Base-by-base conservation (phyloP, 345 rosid species). In the Bruguiera sexangula region DNA sequence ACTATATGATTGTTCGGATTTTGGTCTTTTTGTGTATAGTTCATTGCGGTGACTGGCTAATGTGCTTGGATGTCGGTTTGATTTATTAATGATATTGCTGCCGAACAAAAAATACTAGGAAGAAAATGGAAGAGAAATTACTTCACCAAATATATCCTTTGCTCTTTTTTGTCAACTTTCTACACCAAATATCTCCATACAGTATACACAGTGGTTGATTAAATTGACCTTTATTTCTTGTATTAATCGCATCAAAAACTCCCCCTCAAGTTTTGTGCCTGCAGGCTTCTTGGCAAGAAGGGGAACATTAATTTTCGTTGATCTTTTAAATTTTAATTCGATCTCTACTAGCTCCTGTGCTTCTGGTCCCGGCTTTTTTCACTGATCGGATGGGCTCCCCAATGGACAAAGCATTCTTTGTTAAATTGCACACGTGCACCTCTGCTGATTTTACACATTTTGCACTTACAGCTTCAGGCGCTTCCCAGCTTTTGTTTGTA, bases 401-500 rank as follows among this genome's bases (percentile, higher is more conserved):
- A 9, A 20, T 37, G 70, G 61, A 51, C 61, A 36, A 19, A 26
- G 30, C 39, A 32, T 7, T 55, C n/a, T 36, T 57, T 59, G 63
- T 37, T 32, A 24, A 24, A 56, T 50, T 31, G 65, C 75, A 68
- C 82, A 80, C 84, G 82, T 77, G 80, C 78, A 26, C 20, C 37
- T 31, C 72, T 65, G 15, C 2, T 39, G 62, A 63, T 55, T 63
- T 48, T 69, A 34, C 73, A 37, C 72, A 52, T 29, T 57, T 62
- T 50, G 22, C 56, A 36, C 51, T 73, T 63, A 58, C 67, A 67
- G 77, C 75, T 69, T 74, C 85, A 71, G 83, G 78, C 70, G 81
- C 66, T 70, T 16, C 13, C 53, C 29, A 39, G 48, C 48, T 39
- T 63, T 50, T 26, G 9, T 63, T 50, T 26, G 9, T 30, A 8